phyloP scores from a whole-genome alignment of 2,329 filamentous ascomycete species.

The Penicillium sp. region DNA sequence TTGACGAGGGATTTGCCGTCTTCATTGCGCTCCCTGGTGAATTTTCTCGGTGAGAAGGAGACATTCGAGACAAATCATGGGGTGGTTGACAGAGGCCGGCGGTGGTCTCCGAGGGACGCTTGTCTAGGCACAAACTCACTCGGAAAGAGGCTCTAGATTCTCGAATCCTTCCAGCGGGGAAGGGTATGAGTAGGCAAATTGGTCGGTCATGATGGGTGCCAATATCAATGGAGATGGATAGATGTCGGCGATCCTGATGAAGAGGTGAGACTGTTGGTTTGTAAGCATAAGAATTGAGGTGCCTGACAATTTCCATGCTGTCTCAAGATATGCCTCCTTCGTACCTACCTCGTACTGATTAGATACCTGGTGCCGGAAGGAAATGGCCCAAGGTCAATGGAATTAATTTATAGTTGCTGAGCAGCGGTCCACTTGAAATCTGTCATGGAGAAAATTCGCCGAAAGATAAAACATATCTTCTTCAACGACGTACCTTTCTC shows the following conservation, averaged over 20 bases:
- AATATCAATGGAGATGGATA: not conserved
- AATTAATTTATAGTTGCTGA: too few relatives aligned
- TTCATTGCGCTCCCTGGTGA: conserved; percentile 50
- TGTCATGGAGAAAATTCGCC: too few relatives aligned
- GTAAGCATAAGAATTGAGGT: too few relatives aligned
- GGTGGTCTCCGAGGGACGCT: not conserved
- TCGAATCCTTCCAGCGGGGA: conserved; percentile 51
- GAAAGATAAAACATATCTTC: too few relatives aligned
- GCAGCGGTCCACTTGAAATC: too few relatives aligned
- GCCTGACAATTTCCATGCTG: too few relatives aligned
- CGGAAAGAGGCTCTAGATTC: conserved; percentile 42
- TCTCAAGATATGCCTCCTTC: too few relatives aligned
- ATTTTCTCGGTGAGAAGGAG: not conserved
- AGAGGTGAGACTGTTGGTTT: too few relatives aligned
- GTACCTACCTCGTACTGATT: too few relatives aligned
- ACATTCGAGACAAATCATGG: not conserved
- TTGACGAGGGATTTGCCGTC: conserved; percentile 78
- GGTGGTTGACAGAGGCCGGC: not conserved
- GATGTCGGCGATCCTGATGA: not conserved
- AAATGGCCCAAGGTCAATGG: too few relatives aligned
- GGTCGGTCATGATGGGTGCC: conserved; percentile 42
- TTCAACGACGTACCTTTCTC: too few relatives aligned
- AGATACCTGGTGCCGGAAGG: too few relatives aligned
- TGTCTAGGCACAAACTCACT: conserved; percentile 24
- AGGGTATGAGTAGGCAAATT: conserved; percentile 49